Evolutionary conservation across 257 asterid genomes (phyloP).

Genomic region (Jacaranda copaia): DNA sequence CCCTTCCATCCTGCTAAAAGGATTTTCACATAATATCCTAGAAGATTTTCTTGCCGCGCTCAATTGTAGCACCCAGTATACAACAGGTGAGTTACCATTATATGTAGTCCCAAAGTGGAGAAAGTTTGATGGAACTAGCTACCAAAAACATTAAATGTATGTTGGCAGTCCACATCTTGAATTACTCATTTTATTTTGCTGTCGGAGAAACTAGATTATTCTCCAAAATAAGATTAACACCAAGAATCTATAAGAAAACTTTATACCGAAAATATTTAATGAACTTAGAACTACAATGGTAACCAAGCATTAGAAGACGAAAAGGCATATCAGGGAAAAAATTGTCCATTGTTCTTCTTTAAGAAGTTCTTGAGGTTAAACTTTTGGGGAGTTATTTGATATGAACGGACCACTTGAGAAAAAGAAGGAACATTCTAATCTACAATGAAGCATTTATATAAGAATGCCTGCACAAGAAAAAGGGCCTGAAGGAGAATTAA

Average conservation of each 20-base stretch:
- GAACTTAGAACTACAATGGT: not conserved
- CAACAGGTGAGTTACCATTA: too few relatives aligned
- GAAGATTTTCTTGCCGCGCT: too few relatives aligned
- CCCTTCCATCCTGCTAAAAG: too few relatives aligned
- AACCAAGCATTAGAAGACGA: slow-evolving; percentile 6
- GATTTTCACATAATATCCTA: too few relatives aligned
- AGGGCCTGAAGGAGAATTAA: slow-evolving; percentile 12
- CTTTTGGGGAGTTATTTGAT: not conserved
- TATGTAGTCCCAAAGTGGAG: too few relatives aligned
- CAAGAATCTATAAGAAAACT: not conserved
- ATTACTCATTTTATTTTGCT: too few relatives aligned
- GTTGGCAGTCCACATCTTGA: too few relatives aligned
- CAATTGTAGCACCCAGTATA: too few relatives aligned
- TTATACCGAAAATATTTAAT: not conserved
- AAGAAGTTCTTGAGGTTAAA: slow-evolving; percentile 8
- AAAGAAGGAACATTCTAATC: not conserved
- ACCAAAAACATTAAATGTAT: too few relatives aligned
- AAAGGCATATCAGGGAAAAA: not conserved
- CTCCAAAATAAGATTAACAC: not conserved
- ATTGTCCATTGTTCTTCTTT: not conserved
- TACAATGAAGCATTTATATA: slow-evolving; percentile 21
- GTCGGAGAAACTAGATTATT: too few relatives aligned
- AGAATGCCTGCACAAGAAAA: slow-evolving; percentile 22
- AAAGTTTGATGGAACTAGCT: too few relatives aligned
- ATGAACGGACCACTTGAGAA: slow-evolving; percentile 12